A percentile compares a stretch with the other conserved stretches of the same genome.
phyloP scores from a whole-genome alignment of 345 rosid species.

The Pugionium cornutum region DNA sequence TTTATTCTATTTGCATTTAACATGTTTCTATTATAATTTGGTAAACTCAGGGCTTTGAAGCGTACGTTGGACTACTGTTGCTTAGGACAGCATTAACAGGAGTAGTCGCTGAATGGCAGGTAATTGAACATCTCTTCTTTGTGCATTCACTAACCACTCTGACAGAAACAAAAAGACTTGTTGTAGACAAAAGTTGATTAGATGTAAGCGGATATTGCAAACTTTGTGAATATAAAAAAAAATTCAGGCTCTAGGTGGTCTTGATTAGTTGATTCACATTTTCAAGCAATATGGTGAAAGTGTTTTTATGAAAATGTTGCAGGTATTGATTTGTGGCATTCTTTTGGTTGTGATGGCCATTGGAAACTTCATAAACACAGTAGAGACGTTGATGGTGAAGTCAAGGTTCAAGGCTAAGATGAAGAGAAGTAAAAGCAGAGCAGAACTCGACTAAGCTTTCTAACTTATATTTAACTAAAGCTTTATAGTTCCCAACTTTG shows the following conservation, averaged over 20 bases:
- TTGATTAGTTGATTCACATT: conserved; percentile 1
- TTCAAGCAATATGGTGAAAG: neutral
- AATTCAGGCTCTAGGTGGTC: conserved; percentile 2
- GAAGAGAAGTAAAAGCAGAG: conserved; percentile 85
- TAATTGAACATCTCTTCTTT: conserved; percentile 24
- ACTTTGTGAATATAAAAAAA: neutral
- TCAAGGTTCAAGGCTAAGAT: conserved; percentile 98
- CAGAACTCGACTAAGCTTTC: conserved; percentile 49
- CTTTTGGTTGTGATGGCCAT: conserved; percentile 87
- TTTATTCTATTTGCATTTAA: too few relatives aligned
- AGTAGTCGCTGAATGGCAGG: conserved; percentile 94
- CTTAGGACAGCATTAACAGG: conserved; percentile 79
- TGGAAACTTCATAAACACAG: conserved; percentile 86
- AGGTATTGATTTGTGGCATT: conserved; percentile 78
- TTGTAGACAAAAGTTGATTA: neutral
- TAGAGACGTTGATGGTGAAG: conserved; percentile 76
- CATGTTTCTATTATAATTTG: conserved; percentile 11
- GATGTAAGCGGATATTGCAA: too few relatives aligned
- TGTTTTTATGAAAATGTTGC: conserved; percentile 21
- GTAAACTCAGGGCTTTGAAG: conserved; percentile 77
- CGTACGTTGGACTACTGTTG: conserved; percentile 82
- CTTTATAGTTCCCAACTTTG: conserved; percentile 26
- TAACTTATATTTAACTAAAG: conserved; percentile 19
- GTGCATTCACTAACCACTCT: neutral
- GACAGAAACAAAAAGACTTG: neutral